Base-by-base conservation (phyloP, 805 yeast species). In the Metahyphopichia silvanorum region DNA sequence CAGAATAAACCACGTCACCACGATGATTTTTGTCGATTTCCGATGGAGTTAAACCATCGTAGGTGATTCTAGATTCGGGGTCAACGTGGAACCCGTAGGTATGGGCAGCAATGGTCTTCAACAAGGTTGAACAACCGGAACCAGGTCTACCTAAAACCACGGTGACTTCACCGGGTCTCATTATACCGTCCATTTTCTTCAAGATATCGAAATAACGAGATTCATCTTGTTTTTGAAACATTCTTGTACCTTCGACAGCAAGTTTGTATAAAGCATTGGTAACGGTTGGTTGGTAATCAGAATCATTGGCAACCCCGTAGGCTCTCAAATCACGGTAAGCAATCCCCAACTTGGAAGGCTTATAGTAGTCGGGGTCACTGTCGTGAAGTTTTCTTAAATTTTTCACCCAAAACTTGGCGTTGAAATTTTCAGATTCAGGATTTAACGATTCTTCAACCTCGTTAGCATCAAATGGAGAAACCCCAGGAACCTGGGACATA, bases 351-450 rank as follows among this genome's bases (percentile, higher is more conserved):
- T 73, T 62, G 19, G 78, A 64, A 14, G 81, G 83, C 48, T 74
- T 77, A 51, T 75, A 81, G 56, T 76, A 76, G 16, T 79, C 85
- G 0, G 76, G 75, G 44, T 82, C 83, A 2, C 69, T 49, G 21
- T 66, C 67, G 42, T 60, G 54, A 37, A 81, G 48, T 39, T 74
- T 75, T 38, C 79, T 64, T 60, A 79, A 53, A 45, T 81, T 81
- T 48, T 77, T 77, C 34, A 81, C 78, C 88, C 88, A 81, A 34
- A 70, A 74, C 46, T 71, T 74, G 32, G 83, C 68, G 43, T 72
- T 70, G 50, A 81, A 81, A 5, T 69, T 49, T n/a, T 74, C 80
- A 32, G 74, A 63, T 15, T 65, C 61, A 1, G 88, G 88, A 47
- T 82, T 77, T 44, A 82, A 60, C 32, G 63, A 46, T n/a, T 73